Conservation (phyloP, 2,329 filamentous ascomycete genomes). For the Microcyclosporella mali region DNA sequence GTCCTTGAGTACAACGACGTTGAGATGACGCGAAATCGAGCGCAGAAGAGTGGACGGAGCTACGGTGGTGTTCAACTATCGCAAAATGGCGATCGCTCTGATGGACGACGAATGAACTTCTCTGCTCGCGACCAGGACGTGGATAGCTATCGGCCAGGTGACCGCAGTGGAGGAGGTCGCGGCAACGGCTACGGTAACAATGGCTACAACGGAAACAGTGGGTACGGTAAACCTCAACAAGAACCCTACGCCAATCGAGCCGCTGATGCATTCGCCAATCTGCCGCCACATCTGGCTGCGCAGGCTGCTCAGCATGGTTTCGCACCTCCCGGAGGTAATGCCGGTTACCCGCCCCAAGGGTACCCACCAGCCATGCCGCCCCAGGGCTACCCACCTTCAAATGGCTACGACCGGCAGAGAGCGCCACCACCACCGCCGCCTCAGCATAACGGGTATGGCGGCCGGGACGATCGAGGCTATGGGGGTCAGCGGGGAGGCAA, state of each 20-base stretch:
- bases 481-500: constrained; percentile 10
- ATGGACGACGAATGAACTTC: constrained; percentile 51
- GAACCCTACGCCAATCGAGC: constrained; percentile 15
- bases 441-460: constrained; percentile 21
- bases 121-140: constrained; percentile 26
- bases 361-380: constrained; percentile 10
- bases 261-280: constrained; percentile 21
- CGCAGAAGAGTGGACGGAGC: constrained; percentile 59
- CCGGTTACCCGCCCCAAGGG: constrained; percentile 7
- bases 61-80: constrained; percentile 62
- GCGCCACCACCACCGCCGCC: not conserved
- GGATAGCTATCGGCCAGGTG: constrained; percentile 15
- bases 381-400: constrained; percentile 18
- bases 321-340: constrained; percentile 15
- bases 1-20: constrained; percentile 71
- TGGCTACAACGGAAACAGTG: constrained; percentile 21
- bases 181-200: constrained; percentile 21
- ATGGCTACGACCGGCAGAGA: constrained; percentile 4
- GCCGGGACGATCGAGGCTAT: constrained; percentile 16
- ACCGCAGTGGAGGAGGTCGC: constrained; percentile 19
- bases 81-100: constrained; percentile 39
- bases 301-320: constrained; percentile 31
- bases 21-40: constrained; percentile 62
- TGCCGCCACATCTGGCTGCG: constrained; percentile 31
- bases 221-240: constrained; percentile 15